phyloP scores from a whole-genome alignment of 2,329 filamentous ascomycete species.

The Tolypocladium tropicale region DNA sequence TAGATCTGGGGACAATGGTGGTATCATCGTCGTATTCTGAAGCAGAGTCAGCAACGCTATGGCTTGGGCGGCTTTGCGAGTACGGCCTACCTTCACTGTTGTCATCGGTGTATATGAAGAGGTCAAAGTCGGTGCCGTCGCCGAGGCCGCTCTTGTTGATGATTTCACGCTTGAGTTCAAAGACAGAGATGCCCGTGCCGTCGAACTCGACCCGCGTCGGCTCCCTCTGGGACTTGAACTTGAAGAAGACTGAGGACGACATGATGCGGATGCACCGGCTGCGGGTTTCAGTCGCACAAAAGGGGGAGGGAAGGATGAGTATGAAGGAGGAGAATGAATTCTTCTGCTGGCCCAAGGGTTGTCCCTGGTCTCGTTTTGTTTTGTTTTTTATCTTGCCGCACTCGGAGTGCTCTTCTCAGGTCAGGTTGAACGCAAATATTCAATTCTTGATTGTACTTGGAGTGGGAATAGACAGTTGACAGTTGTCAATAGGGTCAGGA shows the following conservation, averaged over 20 bases:
- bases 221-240: slow-evolving; percentile 98
- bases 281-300: neutral
- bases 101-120: slow-evolving; percentile 89
- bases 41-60: slow-evolving; percentile 15
- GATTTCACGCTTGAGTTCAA: slow-evolving; percentile 97
- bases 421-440: slow-evolving; percentile 31
- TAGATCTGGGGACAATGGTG: slow-evolving; percentile 90
- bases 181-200: slow-evolving; percentile 94
- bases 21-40: slow-evolving; percentile 96
- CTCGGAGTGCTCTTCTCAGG: slow-evolving; percentile 26
- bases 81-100: slow-evolving; percentile 66
- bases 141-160: slow-evolving; percentile 89
- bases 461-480: slow-evolving; percentile 18
- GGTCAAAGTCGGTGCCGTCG: slow-evolving; percentile 92
- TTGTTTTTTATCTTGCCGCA: slow-evolving; percentile 21
- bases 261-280: slow-evolving; percentile 38
- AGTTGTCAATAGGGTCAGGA: slow-evolving; percentile 23
- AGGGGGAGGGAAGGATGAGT: neutral
- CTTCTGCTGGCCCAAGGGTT: neutral
- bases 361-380: slow-evolving; percentile 7
- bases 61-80: neutral
- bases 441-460: slow-evolving; percentile 44
- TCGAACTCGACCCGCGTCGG: slow-evolving; percentile 92
- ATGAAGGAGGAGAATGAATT: neutral
- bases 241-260: slow-evolving; percentile 98